Conservation (phyloP, 768 basidiomycete genomes). For the Hydnomerulius pinastri region DNA sequence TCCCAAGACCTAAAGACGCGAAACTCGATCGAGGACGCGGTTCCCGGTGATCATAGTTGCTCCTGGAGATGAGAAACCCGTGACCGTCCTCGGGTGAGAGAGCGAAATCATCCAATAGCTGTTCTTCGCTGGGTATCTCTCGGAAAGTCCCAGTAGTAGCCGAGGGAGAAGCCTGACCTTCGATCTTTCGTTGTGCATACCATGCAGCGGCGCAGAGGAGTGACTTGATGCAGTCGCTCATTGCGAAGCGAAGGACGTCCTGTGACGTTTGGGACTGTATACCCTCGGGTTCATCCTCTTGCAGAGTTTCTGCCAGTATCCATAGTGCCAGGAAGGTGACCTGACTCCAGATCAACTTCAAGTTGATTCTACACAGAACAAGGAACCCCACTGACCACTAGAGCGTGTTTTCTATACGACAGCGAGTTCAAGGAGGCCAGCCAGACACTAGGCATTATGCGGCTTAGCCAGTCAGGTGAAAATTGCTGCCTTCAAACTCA, state of each 20-base stretch:
- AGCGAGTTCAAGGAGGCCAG: background rate
- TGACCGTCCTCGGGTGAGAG: conserved; percentile 9
- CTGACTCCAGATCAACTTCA: background rate
- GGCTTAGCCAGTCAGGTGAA: no score
- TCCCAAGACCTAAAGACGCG: conserved; percentile 5
- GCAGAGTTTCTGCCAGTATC: conserved; percentile 13
- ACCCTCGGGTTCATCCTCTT: background rate
- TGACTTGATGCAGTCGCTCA: conserved; percentile 21
- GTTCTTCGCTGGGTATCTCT: conserved; percentile 5
- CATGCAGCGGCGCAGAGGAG: conserved; percentile 17
- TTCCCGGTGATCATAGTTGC: background rate
- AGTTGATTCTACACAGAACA: background rate
- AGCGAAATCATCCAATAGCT: conserved; percentile 6
- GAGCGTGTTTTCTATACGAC: background rate
- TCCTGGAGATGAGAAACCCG: conserved; percentile 4
- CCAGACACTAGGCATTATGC: no score
- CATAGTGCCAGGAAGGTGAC: conserved; percentile 16
- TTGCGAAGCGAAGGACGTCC: conserved; percentile 18
- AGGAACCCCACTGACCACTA: background rate
- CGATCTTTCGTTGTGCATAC: conserved; percentile 8
- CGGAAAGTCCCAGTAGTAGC: background rate
- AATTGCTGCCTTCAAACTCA: no score
- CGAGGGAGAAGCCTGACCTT: background rate
- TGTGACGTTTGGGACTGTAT: background rate
- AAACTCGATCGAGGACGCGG: conserved; percentile 1